phyloP scores from a whole-genome alignment of 1,139 yeast genomes.

The Saccharomyces uvarum region DNA sequence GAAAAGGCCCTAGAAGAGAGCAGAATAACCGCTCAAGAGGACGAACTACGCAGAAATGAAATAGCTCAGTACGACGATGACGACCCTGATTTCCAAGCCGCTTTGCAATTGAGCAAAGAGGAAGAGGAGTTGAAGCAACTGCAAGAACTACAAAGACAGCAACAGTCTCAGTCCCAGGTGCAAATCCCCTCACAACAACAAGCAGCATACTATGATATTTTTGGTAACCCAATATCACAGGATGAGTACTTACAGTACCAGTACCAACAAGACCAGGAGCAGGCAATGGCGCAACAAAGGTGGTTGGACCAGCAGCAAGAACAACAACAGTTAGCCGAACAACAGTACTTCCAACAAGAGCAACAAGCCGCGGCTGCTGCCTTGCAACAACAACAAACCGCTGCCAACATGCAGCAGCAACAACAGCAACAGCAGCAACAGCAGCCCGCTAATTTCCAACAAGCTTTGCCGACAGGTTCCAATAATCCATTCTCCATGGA shows the following conservation, averaged over 20 bases:
- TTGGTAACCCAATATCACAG: constrained; percentile 65
- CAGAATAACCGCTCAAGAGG: constrained; percentile 78
- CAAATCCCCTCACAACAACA: constrained; percentile 27
- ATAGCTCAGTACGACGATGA: constrained; percentile 48
- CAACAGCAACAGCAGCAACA: constrained; percentile 34
- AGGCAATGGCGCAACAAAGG: constrained; percentile 24
- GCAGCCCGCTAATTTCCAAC: constrained; percentile 48
- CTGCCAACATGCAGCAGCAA: constrained; percentile 32
- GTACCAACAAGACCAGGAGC: constrained; percentile 34
- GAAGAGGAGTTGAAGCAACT: constrained; percentile 73
- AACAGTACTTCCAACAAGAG: constrained; percentile 18
- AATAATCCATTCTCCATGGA: constrained; percentile 79
- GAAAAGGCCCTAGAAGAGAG: constrained; percentile 80
- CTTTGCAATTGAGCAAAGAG: constrained; percentile 75
- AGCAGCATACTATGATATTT: constrained; percentile 50
- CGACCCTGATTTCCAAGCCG: constrained; percentile 41
- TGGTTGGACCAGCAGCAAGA: constrained; percentile 20
- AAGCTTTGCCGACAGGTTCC: constrained; percentile 49
- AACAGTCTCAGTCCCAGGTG: constrained; percentile 15
- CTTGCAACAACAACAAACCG: constrained; percentile 31
- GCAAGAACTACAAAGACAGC: constrained; percentile 39
- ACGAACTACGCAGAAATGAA: constrained; percentile 48
- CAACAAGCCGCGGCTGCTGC: constrained; percentile 12
- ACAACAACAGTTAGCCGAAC: constrained; percentile 16
- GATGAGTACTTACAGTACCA: constrained; percentile 35